These are phyloP conservation scores for Alnus glutinosa DNA, from an alignment of 306 rosid species.

Conservation along the genomic window DNA sequence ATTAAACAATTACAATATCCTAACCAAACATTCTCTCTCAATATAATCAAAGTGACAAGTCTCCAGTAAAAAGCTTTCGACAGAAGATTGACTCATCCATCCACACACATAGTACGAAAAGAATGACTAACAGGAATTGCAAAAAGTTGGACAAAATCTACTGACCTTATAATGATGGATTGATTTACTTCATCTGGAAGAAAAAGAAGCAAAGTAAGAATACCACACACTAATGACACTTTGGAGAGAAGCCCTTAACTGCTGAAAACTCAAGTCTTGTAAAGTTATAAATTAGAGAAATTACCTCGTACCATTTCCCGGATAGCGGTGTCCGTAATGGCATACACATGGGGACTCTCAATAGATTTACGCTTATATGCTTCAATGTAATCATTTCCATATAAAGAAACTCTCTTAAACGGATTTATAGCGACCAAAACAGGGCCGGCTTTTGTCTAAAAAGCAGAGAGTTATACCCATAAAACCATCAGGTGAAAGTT, in stretches of 20 bases:
- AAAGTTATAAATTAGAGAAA: constrained; percentile 13
- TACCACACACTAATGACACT: constrained; percentile 24
- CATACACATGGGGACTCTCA: constrained; percentile 94
- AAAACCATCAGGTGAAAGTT: constrained; percentile 17
- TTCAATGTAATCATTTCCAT: constrained; percentile 80
- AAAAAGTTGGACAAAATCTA: constrained; percentile 7
- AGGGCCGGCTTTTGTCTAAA: constrained; percentile 97
- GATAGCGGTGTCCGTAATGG: constrained; percentile 93
- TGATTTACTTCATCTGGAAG: constrained; percentile 97
- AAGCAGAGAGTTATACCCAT: constrained; percentile 29
- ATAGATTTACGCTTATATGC: constrained; percentile 71
- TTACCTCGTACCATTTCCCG: constrained; percentile 90
- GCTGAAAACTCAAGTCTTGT: constrained; percentile 22
- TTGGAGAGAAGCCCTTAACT: constrained; percentile 15
- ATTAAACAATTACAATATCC: not conserved
- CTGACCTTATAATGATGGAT: constrained; percentile 95
- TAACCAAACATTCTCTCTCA: not conserved
- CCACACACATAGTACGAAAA: not conserved
- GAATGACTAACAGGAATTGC: not conserved
- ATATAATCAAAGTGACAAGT: not conserved
- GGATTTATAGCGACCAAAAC: constrained; percentile 96
- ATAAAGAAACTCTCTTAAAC: constrained; percentile 85
- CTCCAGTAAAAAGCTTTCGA: constrained; percentile 8
- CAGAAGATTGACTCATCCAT: constrained; percentile 13
- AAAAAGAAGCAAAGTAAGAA: constrained; percentile 29